Percentiles rank a stretch among this genome's conserved stretches.
phyloP scores from a whole-genome alignment of 331 rosid species.

The Telfairia occidentalis region DNA sequence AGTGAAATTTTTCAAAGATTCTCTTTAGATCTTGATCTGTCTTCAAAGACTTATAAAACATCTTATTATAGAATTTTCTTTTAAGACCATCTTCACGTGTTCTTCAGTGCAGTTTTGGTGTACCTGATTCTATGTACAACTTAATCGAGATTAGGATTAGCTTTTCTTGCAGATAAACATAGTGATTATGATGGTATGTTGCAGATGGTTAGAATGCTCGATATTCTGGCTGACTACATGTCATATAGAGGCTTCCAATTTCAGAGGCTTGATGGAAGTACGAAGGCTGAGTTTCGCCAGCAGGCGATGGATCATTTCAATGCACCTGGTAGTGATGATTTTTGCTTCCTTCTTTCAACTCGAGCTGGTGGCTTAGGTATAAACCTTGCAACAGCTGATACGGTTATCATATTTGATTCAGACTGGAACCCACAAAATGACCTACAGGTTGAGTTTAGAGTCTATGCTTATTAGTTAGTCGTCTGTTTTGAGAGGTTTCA shows the following conservation, averaged over 20 bases:
- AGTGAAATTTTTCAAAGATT: not conserved
- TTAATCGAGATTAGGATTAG: not conserved
- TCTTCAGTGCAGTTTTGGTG: not conserved
- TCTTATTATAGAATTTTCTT: not conserved
- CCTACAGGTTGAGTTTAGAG: conserved; percentile 53
- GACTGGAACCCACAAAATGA: conserved; percentile 99
- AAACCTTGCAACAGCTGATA: conserved; percentile 98
- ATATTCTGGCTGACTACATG: conserved; percentile 87
- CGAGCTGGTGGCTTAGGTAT: conserved; percentile 98
- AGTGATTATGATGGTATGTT: conserved; percentile 17
- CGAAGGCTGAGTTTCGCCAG: conserved; percentile 92
- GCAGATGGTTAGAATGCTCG: conserved; percentile 99
- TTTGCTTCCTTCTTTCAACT: conserved; percentile 98
- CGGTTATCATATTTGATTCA: conserved; percentile 94
- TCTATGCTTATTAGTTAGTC: not conserved
- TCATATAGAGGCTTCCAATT: conserved; percentile 87
- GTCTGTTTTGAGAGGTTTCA: not conserved
- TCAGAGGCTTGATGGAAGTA: conserved; percentile 98
- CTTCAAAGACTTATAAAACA: not conserved
- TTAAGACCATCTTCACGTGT: not conserved
- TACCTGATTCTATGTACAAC: not conserved
- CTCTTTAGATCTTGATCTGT: not conserved
- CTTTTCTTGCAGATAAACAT: not conserved
- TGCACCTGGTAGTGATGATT: conserved; percentile 98
- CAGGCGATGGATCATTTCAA: conserved; percentile 99